Conservation (phyloP, 371 early-diverging fungal species). For the Umbelopsis sp. region DNA sequence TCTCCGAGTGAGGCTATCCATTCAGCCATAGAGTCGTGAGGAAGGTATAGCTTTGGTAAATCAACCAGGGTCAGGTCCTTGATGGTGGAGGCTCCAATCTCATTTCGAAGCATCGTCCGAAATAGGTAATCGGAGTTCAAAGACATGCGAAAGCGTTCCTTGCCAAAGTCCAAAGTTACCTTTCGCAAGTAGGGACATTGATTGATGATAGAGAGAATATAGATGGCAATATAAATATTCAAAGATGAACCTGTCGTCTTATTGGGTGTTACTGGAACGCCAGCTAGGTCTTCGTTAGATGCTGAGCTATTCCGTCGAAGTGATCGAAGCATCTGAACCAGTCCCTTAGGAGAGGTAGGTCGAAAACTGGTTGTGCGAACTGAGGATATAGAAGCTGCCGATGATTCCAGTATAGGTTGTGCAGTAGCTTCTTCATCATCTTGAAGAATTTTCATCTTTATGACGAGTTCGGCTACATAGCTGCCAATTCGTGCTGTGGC, state of each 20-base stretch:
- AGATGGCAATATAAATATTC: not conserved
- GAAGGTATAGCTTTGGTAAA: constrained; percentile 13
- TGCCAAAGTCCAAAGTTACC: constrained; percentile 7
- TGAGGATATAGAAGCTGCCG: not conserved
- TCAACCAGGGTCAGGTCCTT: constrained; percentile 2
- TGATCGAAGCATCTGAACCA: constrained; percentile 1
- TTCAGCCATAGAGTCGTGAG: constrained; percentile 3
- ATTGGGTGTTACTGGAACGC: not conserved
- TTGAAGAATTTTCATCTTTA: constrained; percentile 14
- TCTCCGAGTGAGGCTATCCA: not conserved
- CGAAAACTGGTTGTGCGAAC: not conserved
- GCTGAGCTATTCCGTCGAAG: not conserved
- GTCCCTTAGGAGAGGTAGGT: constrained; percentile 6
- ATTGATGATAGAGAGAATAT: constrained; percentile 2
- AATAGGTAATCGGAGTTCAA: constrained; percentile 13
- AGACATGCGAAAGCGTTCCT: constrained; percentile 6
- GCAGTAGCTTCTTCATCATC: not conserved
- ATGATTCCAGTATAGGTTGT: not conserved
- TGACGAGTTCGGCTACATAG: not conserved
- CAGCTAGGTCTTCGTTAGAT: not conserved
- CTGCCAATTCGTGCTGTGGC: not conserved
- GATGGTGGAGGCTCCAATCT: constrained; percentile 4
- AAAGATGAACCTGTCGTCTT: not conserved
- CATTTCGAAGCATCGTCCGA: not conserved
- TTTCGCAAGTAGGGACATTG: constrained; percentile 17